Evolutionary conservation across 169 alveolate genomes (phyloP).

Genomic region (Cystoisospora suis): DNA sequence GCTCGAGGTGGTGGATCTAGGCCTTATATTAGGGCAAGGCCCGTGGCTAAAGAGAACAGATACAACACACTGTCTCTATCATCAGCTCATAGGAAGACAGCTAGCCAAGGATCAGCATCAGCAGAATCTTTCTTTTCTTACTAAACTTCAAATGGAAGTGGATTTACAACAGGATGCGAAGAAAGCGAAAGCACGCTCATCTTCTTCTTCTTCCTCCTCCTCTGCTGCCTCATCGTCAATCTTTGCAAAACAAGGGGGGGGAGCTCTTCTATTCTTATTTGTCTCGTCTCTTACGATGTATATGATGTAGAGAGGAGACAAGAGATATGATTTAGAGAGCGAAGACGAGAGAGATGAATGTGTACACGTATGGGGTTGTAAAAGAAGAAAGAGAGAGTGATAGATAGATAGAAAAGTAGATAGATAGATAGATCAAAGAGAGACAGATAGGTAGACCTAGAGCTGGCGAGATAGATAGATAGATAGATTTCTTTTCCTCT

Average conservation of each 20-base stretch:
- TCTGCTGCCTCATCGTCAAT: background rate
- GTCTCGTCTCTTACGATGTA: background rate
- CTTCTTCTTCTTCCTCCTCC: background rate
- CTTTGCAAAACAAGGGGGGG: background rate
- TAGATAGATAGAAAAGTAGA: background rate
- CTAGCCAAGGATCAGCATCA: background rate
- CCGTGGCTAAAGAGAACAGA: conserved; percentile 48
- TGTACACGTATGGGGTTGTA: background rate
- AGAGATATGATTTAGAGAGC: background rate
- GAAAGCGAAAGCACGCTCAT: background rate
- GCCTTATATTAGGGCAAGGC: conserved; percentile 15
- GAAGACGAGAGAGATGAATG: background rate
- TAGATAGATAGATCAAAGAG: background rate
- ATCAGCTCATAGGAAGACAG: background rate
- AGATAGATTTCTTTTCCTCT: no score
- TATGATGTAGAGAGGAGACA: background rate
- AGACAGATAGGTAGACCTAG: background rate
- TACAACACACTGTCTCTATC: conserved; percentile 35
- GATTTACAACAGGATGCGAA: background rate
- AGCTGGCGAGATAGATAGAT: background rate
- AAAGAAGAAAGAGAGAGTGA: background rate
- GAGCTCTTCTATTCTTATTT: background rate
- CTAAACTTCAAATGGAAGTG: background rate
- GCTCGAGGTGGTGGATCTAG: conserved; percentile 15
- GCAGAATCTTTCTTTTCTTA: no score